A percentile compares a stretch with the other conserved stretches of the same genome.
Conservation (phyloP, 2,329 filamentous ascomycete species). For the Arthrobotrys sphaeroides region DNA sequence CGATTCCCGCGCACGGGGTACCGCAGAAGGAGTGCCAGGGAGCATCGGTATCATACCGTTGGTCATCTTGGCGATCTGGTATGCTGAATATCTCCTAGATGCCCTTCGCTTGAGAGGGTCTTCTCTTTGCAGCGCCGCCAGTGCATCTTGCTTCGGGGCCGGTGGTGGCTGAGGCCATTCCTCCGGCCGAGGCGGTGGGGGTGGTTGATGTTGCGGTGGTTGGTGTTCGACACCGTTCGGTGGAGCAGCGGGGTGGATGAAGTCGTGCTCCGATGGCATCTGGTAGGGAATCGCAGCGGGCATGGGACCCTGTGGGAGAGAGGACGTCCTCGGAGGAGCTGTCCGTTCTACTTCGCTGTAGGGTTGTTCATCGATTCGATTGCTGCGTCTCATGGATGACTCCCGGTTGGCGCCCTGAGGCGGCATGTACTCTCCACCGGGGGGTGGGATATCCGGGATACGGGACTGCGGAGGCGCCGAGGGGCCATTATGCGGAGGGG, state of each 20-base stretch:
- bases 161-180: conserved; percentile 76
- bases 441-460: conserved; percentile 62
- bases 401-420: conserved; percentile 57
- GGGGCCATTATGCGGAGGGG: conserved; percentile 38
- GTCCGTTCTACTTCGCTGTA: conserved; percentile 54
- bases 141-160: conserved; percentile 84
- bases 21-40: conserved; percentile 66
- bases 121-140: conserved; percentile 88
- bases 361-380: conserved; percentile 44
- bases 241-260: conserved; percentile 15
- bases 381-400: conserved; percentile 53
- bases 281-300: conserved; percentile 34
- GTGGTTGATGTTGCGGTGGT: no score
- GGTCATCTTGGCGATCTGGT: conserved; percentile 94
- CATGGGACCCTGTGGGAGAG: conserved; percentile 54
- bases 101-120: conserved; percentile 92
- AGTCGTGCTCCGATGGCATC: conserved; percentile 50
- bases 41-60: conserved; percentile 89
- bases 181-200: no score
- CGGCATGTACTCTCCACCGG: conserved; percentile 28
- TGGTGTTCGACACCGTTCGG: conserved; percentile 26
- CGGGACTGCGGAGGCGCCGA: conserved; percentile 55
- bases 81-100: conserved; percentile 91
- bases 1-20: conserved; percentile 56
- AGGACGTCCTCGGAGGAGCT: conserved; percentile 57